A percentile compares a stretch with the other conserved stretches of the same genome.
These are phyloP conservation scores for Blastobotrys buckinghamii DNA, from an alignment of 1,139 yeast species.

Conservation along the genomic window DNA sequence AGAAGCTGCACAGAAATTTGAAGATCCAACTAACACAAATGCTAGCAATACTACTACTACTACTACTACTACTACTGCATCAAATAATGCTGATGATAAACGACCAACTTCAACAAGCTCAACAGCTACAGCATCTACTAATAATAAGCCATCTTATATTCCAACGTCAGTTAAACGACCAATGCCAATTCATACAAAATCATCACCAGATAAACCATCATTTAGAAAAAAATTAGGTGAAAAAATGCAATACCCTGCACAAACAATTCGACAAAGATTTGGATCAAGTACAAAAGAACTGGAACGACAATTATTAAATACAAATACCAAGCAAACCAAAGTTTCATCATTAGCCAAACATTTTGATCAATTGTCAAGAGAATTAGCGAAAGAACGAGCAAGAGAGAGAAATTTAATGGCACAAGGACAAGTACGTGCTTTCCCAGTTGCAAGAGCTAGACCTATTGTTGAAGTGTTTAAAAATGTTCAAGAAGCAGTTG, in stretches of 20 bases:
- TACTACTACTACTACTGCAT: neutral
- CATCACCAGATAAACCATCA: slow-evolving; percentile 6
- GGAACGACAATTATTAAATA: slow-evolving; percentile 26
- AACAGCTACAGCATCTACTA: neutral
- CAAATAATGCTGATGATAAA: neutral
- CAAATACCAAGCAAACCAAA: slow-evolving; percentile 20
- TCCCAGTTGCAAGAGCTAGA: slow-evolving; percentile 67
- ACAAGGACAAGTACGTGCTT: slow-evolving; percentile 62
- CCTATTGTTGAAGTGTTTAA: slow-evolving; percentile 92
- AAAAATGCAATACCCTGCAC: slow-evolving; percentile 19
- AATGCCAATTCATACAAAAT: slow-evolving; percentile 1
- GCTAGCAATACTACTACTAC: neutral
- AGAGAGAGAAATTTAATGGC: slow-evolving; percentile 60
- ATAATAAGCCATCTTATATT: slow-evolving; percentile 7
- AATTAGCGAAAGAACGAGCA: slow-evolving; percentile 84
- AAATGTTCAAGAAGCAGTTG: slow-evolving; percentile 83
- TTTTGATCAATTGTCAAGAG: slow-evolving; percentile 74
- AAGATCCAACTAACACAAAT: neutral
- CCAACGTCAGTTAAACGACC: slow-evolving; percentile 9
- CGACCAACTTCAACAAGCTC: neutral
- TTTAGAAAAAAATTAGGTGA: slow-evolving; percentile 20
- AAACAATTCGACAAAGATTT: slow-evolving; percentile 21
- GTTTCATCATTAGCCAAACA: slow-evolving; percentile 45
- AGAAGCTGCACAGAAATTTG: slow-evolving; percentile 9
- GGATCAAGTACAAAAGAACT: slow-evolving; percentile 28